phyloP scores from a whole-genome alignment of 306 rosid species.

The Cicer pinnatifidum region DNA sequence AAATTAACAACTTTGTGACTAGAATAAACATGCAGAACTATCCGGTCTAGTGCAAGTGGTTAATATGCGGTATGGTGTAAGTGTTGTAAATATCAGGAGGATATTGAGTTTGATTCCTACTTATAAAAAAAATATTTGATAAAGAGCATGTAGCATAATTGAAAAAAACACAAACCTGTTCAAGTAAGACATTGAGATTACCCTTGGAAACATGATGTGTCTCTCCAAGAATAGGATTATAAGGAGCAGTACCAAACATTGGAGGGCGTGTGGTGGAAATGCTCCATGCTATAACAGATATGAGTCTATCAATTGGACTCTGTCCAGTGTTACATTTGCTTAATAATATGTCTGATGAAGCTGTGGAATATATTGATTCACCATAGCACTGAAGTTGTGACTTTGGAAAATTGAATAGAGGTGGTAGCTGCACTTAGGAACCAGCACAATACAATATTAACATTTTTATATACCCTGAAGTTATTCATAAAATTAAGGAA shows the following conservation, averaged over 20 bases:
- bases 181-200: slow-evolving; percentile 70
- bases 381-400: slow-evolving; percentile 93
- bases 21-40: too few relatives aligned
- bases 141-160: background rate
- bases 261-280: slow-evolving; percentile 77
- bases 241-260: slow-evolving; percentile 77
- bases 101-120: too few relatives aligned
- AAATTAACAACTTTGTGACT: too few relatives aligned
- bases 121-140: too few relatives aligned
- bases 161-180: slow-evolving; percentile 67
- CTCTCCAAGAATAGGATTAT: slow-evolving; percentile 92
- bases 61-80: too few relatives aligned
- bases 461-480: too few relatives aligned
- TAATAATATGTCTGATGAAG: slow-evolving; percentile 58
- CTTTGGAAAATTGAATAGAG: slow-evolving; percentile 82
- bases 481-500: too few relatives aligned
- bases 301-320: slow-evolving; percentile 67
- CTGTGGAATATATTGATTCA: slow-evolving; percentile 71
- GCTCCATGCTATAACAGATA: slow-evolving; percentile 72
- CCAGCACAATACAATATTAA: background rate
- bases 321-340: slow-evolving; percentile 62
- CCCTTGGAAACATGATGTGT: slow-evolving; percentile 87
- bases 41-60: too few relatives aligned
- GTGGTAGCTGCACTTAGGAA: slow-evolving; percentile 66
- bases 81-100: too few relatives aligned